Evolutionary conservation across 345 rosid species (phyloP).

Genomic region (Gossypium thurberi): DNA sequence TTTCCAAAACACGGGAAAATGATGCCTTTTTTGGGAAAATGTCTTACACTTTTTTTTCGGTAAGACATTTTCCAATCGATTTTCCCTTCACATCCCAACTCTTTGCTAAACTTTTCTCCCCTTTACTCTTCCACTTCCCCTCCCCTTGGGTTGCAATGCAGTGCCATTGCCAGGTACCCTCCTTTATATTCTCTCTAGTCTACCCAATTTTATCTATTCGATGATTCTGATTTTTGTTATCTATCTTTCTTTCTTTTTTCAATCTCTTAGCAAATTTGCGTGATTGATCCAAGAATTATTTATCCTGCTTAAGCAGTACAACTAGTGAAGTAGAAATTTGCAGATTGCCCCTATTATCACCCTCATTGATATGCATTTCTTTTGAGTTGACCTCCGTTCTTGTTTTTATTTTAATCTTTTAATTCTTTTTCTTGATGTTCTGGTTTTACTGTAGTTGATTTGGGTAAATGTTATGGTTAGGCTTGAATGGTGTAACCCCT

Average conservation of each 20-base stretch:
- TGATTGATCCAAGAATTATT: background rate
- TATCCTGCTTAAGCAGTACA: background rate
- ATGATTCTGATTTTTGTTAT: background rate
- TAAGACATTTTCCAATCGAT: no score
- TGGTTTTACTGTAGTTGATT: background rate
- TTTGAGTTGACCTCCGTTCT: background rate
- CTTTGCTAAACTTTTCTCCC: no score
- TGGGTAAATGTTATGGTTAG: background rate
- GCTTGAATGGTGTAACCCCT: background rate
- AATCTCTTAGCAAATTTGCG: background rate
- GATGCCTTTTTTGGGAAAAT: no score
- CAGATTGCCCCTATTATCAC: background rate
- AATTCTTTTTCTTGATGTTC: background rate
- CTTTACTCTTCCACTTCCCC: no score
- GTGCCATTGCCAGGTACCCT: background rate
- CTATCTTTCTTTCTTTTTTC: no score
- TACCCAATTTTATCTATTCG: background rate
- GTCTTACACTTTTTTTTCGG: no score
- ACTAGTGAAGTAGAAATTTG: background rate
- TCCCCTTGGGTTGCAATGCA: background rate
- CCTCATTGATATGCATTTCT: background rate
- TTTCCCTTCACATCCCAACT: no score
- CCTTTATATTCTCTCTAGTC: background rate
- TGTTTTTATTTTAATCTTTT: background rate
- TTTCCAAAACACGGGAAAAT: no score